Conservation (phyloP, 2,329 filamentous ascomycete genomes). For the Macrophomina pseudophaseolina region DNA sequence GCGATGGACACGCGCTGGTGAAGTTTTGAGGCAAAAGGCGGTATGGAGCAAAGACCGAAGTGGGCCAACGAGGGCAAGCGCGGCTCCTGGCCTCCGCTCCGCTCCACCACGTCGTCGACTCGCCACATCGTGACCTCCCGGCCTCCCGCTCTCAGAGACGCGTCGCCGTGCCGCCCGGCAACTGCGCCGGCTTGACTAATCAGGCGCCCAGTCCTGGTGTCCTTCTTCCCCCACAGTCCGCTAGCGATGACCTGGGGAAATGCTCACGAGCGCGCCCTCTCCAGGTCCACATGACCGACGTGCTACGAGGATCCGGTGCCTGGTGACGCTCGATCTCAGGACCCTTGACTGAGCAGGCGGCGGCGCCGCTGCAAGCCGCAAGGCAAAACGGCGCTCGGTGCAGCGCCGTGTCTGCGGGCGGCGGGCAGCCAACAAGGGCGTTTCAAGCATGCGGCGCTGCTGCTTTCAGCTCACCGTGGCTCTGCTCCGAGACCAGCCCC, state of each 20-base stretch:
- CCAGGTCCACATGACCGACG: slow-evolving; percentile 26
- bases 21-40: slow-evolving; percentile 4
- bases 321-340: slow-evolving; percentile 23
- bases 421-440: not conserved
- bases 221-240: slow-evolving; percentile 22
- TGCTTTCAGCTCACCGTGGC: slow-evolving; percentile 6
- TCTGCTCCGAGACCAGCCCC: slow-evolving; percentile 2
- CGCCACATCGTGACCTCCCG: slow-evolving; percentile 14
- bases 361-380: slow-evolving; percentile 14
- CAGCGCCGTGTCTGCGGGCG: not conserved
- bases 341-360: slow-evolving; percentile 20
- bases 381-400: slow-evolving; percentile 3
- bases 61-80: slow-evolving; percentile 16
- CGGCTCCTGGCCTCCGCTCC: slow-evolving; percentile 15
- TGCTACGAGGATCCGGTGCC: slow-evolving; percentile 26
- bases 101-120: slow-evolving; percentile 11
- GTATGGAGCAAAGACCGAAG: slow-evolving; percentile 20
- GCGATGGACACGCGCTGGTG: not conserved
- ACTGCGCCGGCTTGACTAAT: slow-evolving; percentile 16
- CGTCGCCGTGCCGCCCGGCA: slow-evolving; percentile 12
- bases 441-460: not conserved
- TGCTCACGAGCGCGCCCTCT: slow-evolving; percentile 23
- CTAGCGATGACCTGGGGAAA: slow-evolving; percentile 24
- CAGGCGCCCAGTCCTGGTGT: slow-evolving; percentile 22
- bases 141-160: slow-evolving; percentile 3